phyloP scores from a whole-genome alignment of 768 basidiomycete species.

The Gloeostereum incarnatum region DNA sequence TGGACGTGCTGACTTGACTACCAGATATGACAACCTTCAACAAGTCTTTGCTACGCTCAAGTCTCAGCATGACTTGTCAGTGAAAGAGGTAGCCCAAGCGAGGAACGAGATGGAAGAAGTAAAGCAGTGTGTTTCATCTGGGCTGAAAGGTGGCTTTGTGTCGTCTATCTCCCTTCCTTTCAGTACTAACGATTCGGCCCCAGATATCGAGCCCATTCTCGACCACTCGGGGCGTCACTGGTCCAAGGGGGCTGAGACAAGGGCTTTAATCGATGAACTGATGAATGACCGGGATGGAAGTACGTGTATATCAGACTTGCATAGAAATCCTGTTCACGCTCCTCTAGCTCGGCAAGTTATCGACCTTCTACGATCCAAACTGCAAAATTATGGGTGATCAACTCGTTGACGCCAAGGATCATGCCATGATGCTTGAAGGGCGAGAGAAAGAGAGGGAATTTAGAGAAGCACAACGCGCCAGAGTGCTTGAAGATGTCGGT shows the following conservation, averaged over 20 bases:
- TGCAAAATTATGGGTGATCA: conserved; percentile 31
- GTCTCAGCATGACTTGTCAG: conserved; percentile 13
- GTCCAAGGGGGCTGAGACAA: conserved; percentile 14
- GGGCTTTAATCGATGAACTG: conserved; percentile 20
- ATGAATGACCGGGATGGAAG: conserved; percentile 24
- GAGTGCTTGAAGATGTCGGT: conserved; percentile 11
- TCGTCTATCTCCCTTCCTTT: background rate
- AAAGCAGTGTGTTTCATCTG: conserved; percentile 11
- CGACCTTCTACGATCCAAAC: conserved; percentile 36
- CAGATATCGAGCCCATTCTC: conserved; percentile 19
- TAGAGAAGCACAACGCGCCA: conserved; percentile 6
- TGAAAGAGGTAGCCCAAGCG: conserved; percentile 14
- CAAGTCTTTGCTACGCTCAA: conserved; percentile 18
- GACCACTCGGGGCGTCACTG: conserved; percentile 17
- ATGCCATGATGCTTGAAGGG: conserved; percentile 26
- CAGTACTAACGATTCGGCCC: background rate
- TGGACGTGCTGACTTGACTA: background rate
- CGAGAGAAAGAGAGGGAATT: conserved; percentile 3
- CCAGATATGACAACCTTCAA: conserved; percentile 20
- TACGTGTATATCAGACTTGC: conserved; percentile 9
- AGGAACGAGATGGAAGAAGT: conserved; percentile 16
- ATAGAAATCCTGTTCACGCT: conserved; percentile 3
- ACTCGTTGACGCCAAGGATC: conserved; percentile 29
- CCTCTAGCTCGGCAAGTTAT: conserved; percentile 35
- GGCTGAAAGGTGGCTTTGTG: conserved; percentile 17